Base-by-base conservation (phyloP, 2,329 filamentous ascomycete species). In the Fusarium brachygibbosum region DNA sequence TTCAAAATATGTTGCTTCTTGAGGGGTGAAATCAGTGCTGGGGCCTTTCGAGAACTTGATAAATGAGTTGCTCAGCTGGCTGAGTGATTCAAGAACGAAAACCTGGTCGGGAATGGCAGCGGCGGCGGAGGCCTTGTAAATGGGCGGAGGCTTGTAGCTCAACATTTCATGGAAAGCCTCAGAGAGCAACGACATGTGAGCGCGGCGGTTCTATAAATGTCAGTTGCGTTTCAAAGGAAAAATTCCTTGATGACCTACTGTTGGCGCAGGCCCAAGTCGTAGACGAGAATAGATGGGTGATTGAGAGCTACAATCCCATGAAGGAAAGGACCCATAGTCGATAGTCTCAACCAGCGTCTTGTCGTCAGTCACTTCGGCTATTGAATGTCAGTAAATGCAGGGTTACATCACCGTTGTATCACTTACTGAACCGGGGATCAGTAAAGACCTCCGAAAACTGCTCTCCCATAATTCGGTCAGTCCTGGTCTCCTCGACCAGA, bases 101-200 rank as follows among this genome's bases (percentile, higher is more conserved):
- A 79, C 76, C 40, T 82, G 80, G 40, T 88, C 85, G 2, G 78
- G 70, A 11, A 77, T 74, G 0, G 79, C 76, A 0, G 79, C 76
- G 1, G 82, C 78, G 4, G 75, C 67, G 0, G 80, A 68, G 29
- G 82, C 83, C 69, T 87, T 88, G 77, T 86, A 85, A 9, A 83
- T 80, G 3, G 84, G 79, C 0, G 85, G 82, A 2, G 84, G 79
- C 52, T 82, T 85, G 72, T 83, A 84, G 25, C 74, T 72, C 7
- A 88, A 74, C 3, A 86, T 66, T 48, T 87, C 84, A 16, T 87
- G 78, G 70, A 86, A 88, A 6, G 81, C 80, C 68, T 89, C 87
- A 1, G 83, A 72, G 1, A 86, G 75, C 14, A 88, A 72, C 0
- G 78, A 76, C 0, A 88, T 74, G 45, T 87, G 87, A 3, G 80